phyloP scores from a whole-genome alignment of 257 asterid species.

The Solanum bulbocastanum region DNA sequence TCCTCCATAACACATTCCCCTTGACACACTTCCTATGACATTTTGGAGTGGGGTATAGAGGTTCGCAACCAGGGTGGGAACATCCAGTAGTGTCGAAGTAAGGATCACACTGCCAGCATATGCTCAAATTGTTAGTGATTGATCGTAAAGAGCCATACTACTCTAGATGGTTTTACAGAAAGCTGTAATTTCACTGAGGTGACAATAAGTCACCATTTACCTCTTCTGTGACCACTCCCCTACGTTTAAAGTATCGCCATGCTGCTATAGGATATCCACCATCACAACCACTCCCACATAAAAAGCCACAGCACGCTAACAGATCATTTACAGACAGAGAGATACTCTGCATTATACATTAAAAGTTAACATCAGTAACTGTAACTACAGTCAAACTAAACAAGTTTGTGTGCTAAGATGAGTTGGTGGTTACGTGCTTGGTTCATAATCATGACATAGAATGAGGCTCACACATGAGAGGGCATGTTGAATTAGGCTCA shows the following conservation, averaged over 20 bases:
- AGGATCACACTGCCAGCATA: conserved; percentile 78
- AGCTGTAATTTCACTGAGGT: neutral
- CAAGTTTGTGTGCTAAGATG: neutral
- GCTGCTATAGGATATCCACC: conserved; percentile 87
- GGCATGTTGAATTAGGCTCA: neutral
- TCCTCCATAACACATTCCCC: conserved; percentile 53
- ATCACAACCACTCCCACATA: conserved; percentile 95
- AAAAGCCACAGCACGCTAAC: conserved; percentile 77
- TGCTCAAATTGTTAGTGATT: neutral
- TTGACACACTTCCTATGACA: conserved; percentile 58
- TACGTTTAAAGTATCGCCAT: conserved; percentile 67
- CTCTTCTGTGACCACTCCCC: conserved; percentile 90
- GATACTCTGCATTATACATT: conserved; percentile 38
- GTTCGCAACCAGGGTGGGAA: conserved; percentile 96
- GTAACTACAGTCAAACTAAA: neutral
- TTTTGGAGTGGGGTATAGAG: conserved; percentile 72
- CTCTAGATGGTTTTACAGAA: neutral
- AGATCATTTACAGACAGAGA: conserved; percentile 91
- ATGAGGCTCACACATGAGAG: neutral
- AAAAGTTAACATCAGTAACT: neutral
- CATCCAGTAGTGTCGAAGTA: conserved; percentile 87
- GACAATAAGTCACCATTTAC: conserved; percentile 20
- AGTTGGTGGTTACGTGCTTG: neutral
- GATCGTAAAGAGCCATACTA: neutral
- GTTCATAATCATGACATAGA: neutral